Conservation (phyloP, 2,329 filamentous ascomycete species). For the Trichoderma breve region DNA sequence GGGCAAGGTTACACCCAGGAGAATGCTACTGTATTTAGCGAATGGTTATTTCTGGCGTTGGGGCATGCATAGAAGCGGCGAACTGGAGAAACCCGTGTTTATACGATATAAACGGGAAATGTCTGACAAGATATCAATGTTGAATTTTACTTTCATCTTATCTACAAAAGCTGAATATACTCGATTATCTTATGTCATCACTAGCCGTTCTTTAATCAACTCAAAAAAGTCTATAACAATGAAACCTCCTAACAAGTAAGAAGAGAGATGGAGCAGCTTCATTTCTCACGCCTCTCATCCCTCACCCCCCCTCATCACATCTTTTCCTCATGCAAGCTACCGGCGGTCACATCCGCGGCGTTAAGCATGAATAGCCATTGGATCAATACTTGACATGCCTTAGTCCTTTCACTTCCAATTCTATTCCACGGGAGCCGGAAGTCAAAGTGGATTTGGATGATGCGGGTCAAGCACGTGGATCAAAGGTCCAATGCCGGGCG, state of each 20-base stretch:
- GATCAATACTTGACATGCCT: neutral
- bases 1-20: neutral
- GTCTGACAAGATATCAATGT: neutral
- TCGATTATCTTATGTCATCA: neutral
- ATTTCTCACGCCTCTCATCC: neutral
- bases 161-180: neutral
- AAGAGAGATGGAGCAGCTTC: neutral
- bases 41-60: slow-evolving; percentile 1
- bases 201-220: neutral
- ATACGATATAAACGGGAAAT: neutral
- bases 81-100: neutral
- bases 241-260: neutral
- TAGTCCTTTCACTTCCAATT: neutral
- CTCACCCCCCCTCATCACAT: neutral
- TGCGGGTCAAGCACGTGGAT: neutral
- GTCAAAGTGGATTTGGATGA: neutral
- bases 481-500: neutral
- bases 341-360: neutral
- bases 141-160: neutral
- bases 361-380: neutral
- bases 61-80: slow-evolving; percentile 6
- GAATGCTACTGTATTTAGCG: slow-evolving; percentile 2
- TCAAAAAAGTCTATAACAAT: neutral
- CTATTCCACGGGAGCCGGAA: neutral
- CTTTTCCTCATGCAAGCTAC: neutral